Conservation (phyloP, 1,284 basidiomycete genomes). For the Volvariella surrecta region DNA sequence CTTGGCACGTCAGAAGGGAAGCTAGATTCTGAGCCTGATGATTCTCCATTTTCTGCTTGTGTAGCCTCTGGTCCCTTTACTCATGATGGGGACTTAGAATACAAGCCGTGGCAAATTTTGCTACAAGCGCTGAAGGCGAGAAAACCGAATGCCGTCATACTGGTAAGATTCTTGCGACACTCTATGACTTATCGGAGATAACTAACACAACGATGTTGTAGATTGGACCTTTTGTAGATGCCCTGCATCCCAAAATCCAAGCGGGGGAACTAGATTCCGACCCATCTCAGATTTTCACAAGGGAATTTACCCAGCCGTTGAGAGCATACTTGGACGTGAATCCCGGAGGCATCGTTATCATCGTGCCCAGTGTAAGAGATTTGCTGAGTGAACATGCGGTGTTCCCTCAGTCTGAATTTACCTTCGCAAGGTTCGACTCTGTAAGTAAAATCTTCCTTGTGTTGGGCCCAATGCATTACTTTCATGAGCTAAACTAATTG, state of each 20-base stretch:
- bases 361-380: slow-evolving; percentile 83
- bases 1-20: slow-evolving; percentile 18
- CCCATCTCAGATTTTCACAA: slow-evolving; percentile 64
- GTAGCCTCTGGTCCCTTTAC: slow-evolving; percentile 83
- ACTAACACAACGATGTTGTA: slow-evolving; percentile 19
- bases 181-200: not conserved
- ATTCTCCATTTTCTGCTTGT: slow-evolving; percentile 49
- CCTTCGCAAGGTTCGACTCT: too few relatives aligned
- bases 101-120: slow-evolving; percentile 58
- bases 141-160: slow-evolving; percentile 70
- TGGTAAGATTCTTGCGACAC: slow-evolving; percentile 43
- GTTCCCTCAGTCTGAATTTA: slow-evolving; percentile 79
- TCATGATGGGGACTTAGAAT: slow-evolving; percentile 67
- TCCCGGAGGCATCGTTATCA: slow-evolving; percentile 61
- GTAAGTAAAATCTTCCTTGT: too few relatives aligned
- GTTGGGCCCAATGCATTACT: too few relatives aligned
- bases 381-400: slow-evolving; percentile 74
- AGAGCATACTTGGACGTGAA: slow-evolving; percentile 49
- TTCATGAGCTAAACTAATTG: too few relatives aligned
- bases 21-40: slow-evolving; percentile 24
- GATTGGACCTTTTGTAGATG: slow-evolving; percentile 89
- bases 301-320: slow-evolving; percentile 57
- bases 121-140: slow-evolving; percentile 45
- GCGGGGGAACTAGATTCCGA: slow-evolving; percentile 60
- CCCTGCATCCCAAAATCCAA: slow-evolving; percentile 65